A percentile compares a stretch with the other conserved stretches of the same genome.
Evolutionary conservation across 129 eudicot species (phyloP).

Genomic region (Tanacetum coccineum): DNA sequence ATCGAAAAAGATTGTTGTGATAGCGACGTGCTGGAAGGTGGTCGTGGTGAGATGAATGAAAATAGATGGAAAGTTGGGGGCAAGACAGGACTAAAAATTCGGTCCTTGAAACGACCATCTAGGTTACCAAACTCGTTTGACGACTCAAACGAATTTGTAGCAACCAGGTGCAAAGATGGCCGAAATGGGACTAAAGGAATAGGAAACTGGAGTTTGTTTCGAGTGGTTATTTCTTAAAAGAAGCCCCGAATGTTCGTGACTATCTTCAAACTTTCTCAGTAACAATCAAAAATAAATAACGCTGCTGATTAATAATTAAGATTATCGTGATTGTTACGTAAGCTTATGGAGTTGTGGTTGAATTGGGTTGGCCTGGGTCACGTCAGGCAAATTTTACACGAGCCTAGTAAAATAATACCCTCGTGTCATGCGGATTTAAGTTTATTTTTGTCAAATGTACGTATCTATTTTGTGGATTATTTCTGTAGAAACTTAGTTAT

Average conservation of each 20-base stretch:
- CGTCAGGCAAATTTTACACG: slow-evolving; percentile 13
- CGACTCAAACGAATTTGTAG: slow-evolving; percentile 12
- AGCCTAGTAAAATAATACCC: slow-evolving; percentile 18
- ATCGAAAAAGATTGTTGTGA: slow-evolving; percentile 24
- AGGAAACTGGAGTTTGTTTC: slow-evolving; percentile 49
- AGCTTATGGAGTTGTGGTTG: neutral
- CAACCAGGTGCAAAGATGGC: slow-evolving; percentile 54
- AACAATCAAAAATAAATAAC: neutral
- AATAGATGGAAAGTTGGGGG: slow-evolving; percentile 19
- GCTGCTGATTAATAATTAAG: neutral
- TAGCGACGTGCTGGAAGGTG: slow-evolving; percentile 25
- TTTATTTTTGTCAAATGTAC: neutral
- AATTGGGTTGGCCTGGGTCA: neutral
- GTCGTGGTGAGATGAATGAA: slow-evolving; percentile 26
- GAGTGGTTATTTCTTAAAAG: slow-evolving; percentile 57
- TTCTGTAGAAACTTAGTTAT: slow-evolving; percentile 10
- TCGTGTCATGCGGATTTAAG: slow-evolving; percentile 12
- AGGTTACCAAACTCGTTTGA: slow-evolving; percentile 6
- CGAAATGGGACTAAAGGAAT: slow-evolving; percentile 42
- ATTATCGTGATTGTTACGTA: neutral
- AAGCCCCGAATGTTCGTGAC: neutral
- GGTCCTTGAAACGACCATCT: neutral
- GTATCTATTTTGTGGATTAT: slow-evolving; percentile 11
- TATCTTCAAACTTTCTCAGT: neutral
- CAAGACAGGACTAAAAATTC: slow-evolving; percentile 26